Base-by-base conservation (phyloP, 2,329 filamentous ascomycete species). In the Neopestalotiopsis rosae region DNA sequence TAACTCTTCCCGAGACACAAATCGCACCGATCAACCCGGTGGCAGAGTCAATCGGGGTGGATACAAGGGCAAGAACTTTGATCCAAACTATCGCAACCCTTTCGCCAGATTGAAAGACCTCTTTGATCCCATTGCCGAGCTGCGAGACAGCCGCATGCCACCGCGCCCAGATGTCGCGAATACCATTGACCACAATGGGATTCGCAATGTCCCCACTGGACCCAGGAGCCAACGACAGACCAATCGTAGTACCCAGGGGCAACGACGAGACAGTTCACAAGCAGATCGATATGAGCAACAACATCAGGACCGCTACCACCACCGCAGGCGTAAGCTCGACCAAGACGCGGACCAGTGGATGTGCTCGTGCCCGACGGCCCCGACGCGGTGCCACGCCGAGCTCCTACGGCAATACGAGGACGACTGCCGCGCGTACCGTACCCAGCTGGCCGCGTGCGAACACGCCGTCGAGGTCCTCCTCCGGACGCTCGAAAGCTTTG, bases 51-150 rank as follows among this genome's bases (percentile, higher is more conserved):
- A 20, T 13, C 57, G 24, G 24, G 30, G 57, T 28, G 30, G 24
- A 10, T 59, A 59, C 57, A 62, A 62, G 34, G 59, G 59, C 34
- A 62, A 38, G 59, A 62, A 62, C 28, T 59, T 59, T 59, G 57
- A 59, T 17, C 57, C 57, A n/a, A 34, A 34, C 57, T 34, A 59
- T 9, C 57, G 30, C 17, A 59, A 59, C 13, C 57, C 12, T 6
- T 59, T 59, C 17, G 17, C 9, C 9, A 59, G 17, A 9, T 24
- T 20, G 4, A 52, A 14, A n/a, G 1, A 52, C n/a, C 17, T 10
- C 45, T 20, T 52, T 17, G 45, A 52, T 10, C 17, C 20, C 3
- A n/a, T 52, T 9, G 20, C 45, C 7, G n/a, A 20, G 7, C 59
- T 62, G n/a, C 59, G 59, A 38, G 30, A 30, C 14, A 13, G 32